Conservation (phyloP, 306 rosid species). For the Cicer pinnatifidum region DNA sequence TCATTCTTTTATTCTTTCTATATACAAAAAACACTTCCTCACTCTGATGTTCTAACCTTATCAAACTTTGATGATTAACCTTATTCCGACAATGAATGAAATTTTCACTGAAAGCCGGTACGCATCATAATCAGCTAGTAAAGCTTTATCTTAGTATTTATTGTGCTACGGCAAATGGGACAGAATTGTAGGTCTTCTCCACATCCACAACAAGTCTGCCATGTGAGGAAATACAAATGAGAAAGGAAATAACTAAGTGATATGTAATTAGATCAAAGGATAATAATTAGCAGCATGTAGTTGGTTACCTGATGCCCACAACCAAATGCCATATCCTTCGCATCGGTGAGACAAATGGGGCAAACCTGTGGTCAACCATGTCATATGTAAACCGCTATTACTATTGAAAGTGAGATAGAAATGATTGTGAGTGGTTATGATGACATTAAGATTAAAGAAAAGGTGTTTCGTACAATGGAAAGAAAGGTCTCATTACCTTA, state of each 20-base stretch:
- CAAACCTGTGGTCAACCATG: constrained; percentile 60
- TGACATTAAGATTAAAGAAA: background rate
- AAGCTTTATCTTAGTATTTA: constrained; percentile 71
- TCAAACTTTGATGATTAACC: constrained; percentile 17
- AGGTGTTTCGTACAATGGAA: constrained; percentile 10
- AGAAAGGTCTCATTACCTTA: constrained; percentile 57
- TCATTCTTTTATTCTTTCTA: background rate
- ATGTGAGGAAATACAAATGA: constrained; percentile 28
- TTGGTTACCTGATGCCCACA: constrained; percentile 89
- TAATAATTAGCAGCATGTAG: constrained; percentile 10
- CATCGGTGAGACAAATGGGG: constrained; percentile 71
- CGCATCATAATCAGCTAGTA: constrained; percentile 49
- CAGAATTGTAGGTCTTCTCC: constrained; percentile 71
- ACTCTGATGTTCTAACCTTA: background rate
- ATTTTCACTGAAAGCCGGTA: constrained; percentile 36
- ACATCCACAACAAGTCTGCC: constrained; percentile 83
- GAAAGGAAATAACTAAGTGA: background rate
- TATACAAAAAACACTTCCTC: background rate
- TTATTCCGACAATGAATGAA: constrained; percentile 20
- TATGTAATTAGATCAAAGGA: background rate
- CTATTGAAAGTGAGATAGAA: constrained; percentile 15
- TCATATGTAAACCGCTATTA: constrained; percentile 22
- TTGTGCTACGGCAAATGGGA: constrained; percentile 78
- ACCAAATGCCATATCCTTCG: constrained; percentile 85
- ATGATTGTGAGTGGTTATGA: background rate